These are phyloP conservation scores for Fusarium camptoceras DNA, from an alignment of 2,329 filamentous ascomycete genomes.

Conservation along the genomic window DNA sequence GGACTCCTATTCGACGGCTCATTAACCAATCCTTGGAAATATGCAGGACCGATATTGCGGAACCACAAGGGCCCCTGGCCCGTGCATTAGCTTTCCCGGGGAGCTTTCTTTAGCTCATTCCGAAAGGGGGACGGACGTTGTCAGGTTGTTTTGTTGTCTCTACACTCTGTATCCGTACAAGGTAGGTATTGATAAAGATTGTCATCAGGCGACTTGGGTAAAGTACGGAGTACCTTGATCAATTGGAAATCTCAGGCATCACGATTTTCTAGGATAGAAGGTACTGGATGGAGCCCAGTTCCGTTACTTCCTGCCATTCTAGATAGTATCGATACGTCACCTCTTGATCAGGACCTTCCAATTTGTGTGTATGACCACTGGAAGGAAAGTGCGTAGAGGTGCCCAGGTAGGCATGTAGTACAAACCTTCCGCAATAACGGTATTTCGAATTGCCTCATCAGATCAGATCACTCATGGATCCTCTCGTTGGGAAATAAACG, in stretches of 20 bases:
- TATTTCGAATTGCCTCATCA: conserved; percentile 1
- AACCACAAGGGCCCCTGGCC: conserved; percentile 21
- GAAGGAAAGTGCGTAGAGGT: not conserved
- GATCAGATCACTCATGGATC: conserved; percentile 12
- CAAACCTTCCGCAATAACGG: not conserved
- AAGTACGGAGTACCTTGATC: not conserved
- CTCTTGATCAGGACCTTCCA: not conserved
- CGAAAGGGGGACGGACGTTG: conserved; percentile 7
- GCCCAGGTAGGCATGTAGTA: not conserved
- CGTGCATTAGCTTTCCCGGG: conserved; percentile 42
- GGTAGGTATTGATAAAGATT: conserved; percentile 24
- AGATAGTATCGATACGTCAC: not conserved
- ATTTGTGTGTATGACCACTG: not conserved
- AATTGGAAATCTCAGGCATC: not conserved
- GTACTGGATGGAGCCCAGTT: not conserved
- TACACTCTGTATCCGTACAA: not conserved
- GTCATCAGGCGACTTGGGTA: conserved; percentile 10
- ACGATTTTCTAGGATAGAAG: not conserved
- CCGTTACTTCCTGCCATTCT: not conserved
- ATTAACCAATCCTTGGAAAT: conserved; percentile 25
- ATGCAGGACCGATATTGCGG: conserved; percentile 37
- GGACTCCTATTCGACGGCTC: conserved; percentile 38
- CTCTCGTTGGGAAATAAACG: conserved; percentile 15
- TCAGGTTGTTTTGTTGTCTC: not conserved
- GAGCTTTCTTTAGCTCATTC: conserved; percentile 33